Evolutionary conservation across 257 asterid genomes (phyloP).

Genomic region (Solanum dulcamara): DNA sequence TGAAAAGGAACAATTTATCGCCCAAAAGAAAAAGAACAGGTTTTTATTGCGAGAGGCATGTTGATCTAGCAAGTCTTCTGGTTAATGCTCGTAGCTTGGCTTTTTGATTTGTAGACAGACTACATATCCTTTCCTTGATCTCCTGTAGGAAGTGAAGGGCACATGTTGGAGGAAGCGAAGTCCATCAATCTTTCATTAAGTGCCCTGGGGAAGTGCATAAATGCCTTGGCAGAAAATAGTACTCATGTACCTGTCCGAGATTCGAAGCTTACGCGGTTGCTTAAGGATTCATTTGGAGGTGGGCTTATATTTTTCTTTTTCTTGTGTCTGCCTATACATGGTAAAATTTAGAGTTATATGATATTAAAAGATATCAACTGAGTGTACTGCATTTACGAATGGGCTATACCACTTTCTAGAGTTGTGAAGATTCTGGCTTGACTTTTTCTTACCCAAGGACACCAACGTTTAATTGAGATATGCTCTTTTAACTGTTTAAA

Average conservation of each 20-base stretch:
- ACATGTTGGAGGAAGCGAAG: slow-evolving; percentile 95
- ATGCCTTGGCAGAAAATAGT: slow-evolving; percentile 98
- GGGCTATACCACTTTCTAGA: not conserved
- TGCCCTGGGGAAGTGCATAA: slow-evolving; percentile 97
- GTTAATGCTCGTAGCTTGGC: not conserved
- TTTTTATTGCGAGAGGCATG: not conserved
- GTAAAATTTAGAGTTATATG: not conserved
- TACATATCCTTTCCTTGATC: not conserved
- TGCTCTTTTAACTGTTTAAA: not conserved
- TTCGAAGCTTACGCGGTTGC: slow-evolving; percentile 93
- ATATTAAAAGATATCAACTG: not conserved
- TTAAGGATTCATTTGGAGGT: slow-evolving; percentile 99
- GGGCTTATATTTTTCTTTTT: slow-evolving; percentile 14
- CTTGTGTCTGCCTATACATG: not conserved
- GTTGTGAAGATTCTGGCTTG: not conserved
- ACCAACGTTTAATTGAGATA: not conserved
- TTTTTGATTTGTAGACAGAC: not conserved
- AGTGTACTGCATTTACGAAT: not conserved
- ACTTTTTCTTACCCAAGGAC: not conserved
- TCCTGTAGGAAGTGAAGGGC: slow-evolving; percentile 97
- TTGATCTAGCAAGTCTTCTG: not conserved
- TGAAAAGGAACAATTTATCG: not conserved
- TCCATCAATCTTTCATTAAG: slow-evolving; percentile 93
- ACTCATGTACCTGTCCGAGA: slow-evolving; percentile 97
- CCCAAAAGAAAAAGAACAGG: not conserved